A percentile compares a stretch with the other conserved stretches of the same genome.
Evolutionary conservation across 495 filamentous ascomycete species (phyloP).

Genomic region (Penicillium odoratum): DNA sequence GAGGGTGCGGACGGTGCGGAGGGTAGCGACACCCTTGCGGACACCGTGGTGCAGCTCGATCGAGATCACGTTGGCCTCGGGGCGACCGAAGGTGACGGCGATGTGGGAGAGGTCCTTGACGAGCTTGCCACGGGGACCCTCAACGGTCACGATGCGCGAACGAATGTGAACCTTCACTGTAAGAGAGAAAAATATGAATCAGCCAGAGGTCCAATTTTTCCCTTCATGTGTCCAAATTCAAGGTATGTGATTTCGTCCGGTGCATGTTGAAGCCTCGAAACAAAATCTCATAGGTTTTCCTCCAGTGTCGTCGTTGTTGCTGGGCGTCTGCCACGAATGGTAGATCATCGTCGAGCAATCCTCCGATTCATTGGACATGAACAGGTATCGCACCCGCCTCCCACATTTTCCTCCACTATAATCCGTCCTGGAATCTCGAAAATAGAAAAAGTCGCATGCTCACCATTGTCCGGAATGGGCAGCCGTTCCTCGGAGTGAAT

Average conservation of each 20-base stretch:
- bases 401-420: conserved; percentile 11
- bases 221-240: conserved; percentile 6
- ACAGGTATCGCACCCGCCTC: conserved; percentile 12
- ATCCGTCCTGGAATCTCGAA: conserved; percentile 11
- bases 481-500: conserved; percentile 96
- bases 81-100: conserved; percentile 88
- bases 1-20: conserved; percentile 94
- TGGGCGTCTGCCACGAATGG: not conserved
- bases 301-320: not conserved
- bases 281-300: not conserved
- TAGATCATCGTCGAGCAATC: conserved; percentile 3
- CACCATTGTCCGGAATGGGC: conserved; percentile 93
- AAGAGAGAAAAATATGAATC: conserved; percentile 32
- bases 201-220: conserved; percentile 13
- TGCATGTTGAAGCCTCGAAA: not conserved
- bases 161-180: conserved; percentile 95
- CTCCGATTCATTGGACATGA: conserved; percentile 8
- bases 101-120: conserved; percentile 94
- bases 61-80: conserved; percentile 77
- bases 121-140: conserved; percentile 94
- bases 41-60: conserved; percentile 97
- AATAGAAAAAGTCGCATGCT: conserved; percentile 43
- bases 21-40: conserved; percentile 95
- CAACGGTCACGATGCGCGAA: conserved; percentile 91
- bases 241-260: conserved; percentile 1